phyloP scores from a whole-genome alignment of 2,329 filamentous ascomycete genomes.

The Botrytis fragariae region DNA sequence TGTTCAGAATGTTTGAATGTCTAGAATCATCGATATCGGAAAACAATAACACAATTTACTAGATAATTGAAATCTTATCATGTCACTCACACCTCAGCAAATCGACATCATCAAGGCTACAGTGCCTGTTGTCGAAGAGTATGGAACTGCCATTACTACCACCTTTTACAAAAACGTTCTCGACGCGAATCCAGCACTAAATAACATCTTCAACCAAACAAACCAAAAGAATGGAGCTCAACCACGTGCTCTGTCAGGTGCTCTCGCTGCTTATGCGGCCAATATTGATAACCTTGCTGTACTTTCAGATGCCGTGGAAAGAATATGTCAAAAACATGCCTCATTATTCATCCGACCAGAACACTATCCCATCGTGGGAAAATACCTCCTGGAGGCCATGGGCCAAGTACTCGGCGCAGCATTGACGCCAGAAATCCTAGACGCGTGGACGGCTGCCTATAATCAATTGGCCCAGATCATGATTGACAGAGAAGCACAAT shows the following conservation, averaged over 20 bases:
- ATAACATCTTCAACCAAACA: constrained; percentile 68
- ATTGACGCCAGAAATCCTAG: constrained; percentile 62
- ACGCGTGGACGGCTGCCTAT: constrained; percentile 72
- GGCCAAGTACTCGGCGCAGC: constrained; percentile 64
- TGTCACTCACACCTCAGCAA: constrained; percentile 60
- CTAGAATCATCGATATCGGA: not conserved
- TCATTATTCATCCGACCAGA: constrained; percentile 67
- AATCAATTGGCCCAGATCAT: constrained; percentile 68
- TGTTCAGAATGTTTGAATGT: not conserved
- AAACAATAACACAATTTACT: not conserved
- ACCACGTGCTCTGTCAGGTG: constrained; percentile 63
- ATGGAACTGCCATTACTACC: constrained; percentile 68
- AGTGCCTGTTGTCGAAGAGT: constrained; percentile 65
- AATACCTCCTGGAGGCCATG: constrained; percentile 66
- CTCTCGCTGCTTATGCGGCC: constrained; percentile 69
- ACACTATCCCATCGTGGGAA: constrained; percentile 69
- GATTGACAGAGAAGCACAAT: constrained; percentile 59
- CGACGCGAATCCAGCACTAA: constrained; percentile 59
- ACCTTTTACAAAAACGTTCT: constrained; percentile 72
- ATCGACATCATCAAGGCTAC: constrained; percentile 73
- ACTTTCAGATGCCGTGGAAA: constrained; percentile 56
- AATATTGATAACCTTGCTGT: constrained; percentile 68
- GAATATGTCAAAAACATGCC: constrained; percentile 75
- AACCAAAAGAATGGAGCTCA: constrained; percentile 69
- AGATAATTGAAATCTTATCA: constrained; percentile 20